Conservation (phyloP, 305 asterid species). For the Striga hermonthica region DNA sequence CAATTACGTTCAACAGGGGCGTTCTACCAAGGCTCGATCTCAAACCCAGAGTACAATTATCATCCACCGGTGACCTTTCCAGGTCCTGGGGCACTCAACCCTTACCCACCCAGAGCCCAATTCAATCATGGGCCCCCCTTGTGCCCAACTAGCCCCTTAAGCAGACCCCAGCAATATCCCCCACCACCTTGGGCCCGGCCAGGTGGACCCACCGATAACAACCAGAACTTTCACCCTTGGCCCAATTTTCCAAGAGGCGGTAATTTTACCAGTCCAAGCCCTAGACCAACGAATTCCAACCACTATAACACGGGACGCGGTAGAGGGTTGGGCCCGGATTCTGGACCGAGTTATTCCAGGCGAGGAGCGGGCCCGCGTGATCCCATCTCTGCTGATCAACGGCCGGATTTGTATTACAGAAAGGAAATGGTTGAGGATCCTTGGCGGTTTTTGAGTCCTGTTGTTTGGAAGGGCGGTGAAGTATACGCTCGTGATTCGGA, state of each 20-base stretch:
- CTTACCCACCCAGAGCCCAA: conserved; percentile 33
- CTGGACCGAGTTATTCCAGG: conserved; percentile 38
- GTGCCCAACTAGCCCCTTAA: conserved; percentile 32
- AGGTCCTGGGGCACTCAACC: conserved; percentile 33
- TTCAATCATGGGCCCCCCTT: conserved; percentile 35
- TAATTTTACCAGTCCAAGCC: conserved; percentile 32
- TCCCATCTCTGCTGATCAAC: conserved; percentile 24
- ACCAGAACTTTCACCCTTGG: conserved; percentile 21
- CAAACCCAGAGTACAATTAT: conserved; percentile 35
- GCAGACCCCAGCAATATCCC: conserved; percentile 37
- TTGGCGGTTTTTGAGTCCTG: conserved; percentile 53
- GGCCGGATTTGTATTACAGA: conserved; percentile 44
- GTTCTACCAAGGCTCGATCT: conserved; percentile 27
- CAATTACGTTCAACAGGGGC: conserved; percentile 41
- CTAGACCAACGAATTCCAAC: conserved; percentile 37
- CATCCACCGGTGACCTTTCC: conserved; percentile 35
- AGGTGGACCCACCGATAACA: conserved; percentile 22
- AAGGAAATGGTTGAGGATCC: conserved; percentile 79
- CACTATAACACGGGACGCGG: conserved; percentile 37
- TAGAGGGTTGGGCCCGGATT: conserved; percentile 37
- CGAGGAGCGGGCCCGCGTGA: conserved; percentile 41
- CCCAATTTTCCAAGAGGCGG: conserved; percentile 40
- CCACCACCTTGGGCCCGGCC: conserved; percentile 39
- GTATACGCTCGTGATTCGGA: conserved; percentile 14
- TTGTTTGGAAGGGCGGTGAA: conserved; percentile 39